A percentile compares a stretch with the other conserved stretches of the same genome.
phyloP scores from a whole-genome alignment of 2,329 filamentous ascomycete species.

The Colletotrichum chlorophyti region DNA sequence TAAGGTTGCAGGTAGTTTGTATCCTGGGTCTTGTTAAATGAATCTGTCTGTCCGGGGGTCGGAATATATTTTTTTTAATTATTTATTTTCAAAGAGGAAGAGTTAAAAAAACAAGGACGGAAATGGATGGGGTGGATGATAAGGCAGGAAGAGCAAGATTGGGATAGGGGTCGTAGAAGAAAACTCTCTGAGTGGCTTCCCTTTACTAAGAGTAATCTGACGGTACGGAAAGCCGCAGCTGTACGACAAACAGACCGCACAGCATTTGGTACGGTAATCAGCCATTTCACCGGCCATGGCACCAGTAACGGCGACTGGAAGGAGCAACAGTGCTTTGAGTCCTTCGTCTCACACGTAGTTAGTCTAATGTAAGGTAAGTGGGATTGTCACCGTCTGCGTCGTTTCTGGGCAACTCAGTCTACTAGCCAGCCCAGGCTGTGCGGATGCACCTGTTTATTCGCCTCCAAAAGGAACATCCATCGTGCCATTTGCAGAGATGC shows the following conservation, averaged over 20 bases:
- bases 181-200: too few relatives aligned
- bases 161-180: too few relatives aligned
- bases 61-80: not conserved
- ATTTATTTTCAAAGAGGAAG: not conserved
- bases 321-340: conserved; percentile 3
- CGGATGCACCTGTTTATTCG: too few relatives aligned
- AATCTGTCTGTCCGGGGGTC: conserved; percentile 1
- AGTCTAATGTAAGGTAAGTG: too few relatives aligned
- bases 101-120: not conserved
- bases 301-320: not conserved
- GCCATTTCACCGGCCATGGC: too few relatives aligned
- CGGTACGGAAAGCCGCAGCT: conserved; percentile 11
- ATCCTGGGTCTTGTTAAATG: conserved; percentile 1
- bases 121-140: not conserved
- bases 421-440: too few relatives aligned
- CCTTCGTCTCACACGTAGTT: too few relatives aligned
- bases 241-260: conserved; percentile 12
- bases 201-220: conserved; percentile 6
- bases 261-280: not conserved
- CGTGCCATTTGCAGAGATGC: too few relatives aligned
- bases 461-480: too few relatives aligned
- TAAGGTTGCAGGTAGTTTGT: too few relatives aligned
- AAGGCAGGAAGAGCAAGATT: not conserved
- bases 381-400: too few relatives aligned
- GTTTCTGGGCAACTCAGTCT: too few relatives aligned